phyloP scores from a whole-genome alignment of 2,329 filamentous ascomycete genomes.

The Macroventuria anomochaeta region DNA sequence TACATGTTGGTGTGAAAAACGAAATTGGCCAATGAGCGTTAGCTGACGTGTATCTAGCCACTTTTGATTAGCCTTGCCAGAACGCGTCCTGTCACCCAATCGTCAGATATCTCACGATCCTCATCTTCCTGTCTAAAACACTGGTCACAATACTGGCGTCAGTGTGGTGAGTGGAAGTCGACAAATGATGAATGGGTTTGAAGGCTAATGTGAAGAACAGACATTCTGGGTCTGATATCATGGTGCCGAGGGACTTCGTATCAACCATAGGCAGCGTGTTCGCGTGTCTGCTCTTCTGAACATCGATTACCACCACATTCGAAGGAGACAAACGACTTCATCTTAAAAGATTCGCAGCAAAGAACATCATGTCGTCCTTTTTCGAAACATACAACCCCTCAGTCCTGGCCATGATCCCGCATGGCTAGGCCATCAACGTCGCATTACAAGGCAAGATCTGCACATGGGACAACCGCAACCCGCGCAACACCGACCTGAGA shows the following conservation, averaged over 20 bases:
- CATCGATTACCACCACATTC: too few relatives aligned
- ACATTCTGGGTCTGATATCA: slow-evolving; percentile 12
- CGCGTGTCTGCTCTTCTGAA: too few relatives aligned
- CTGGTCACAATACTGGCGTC: background rate
- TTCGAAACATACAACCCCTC: slow-evolving; percentile 46
- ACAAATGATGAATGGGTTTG: background rate
- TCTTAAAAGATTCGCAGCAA: background rate
- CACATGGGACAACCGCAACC: slow-evolving; percentile 54
- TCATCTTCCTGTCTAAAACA: slow-evolving; percentile 3
- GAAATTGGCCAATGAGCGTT: too few relatives aligned
- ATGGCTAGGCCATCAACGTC: slow-evolving; percentile 48
- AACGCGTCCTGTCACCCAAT: slow-evolving; percentile 1
- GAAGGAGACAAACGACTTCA: too few relatives aligned
- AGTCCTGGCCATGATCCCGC: slow-evolving; percentile 52
- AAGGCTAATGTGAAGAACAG: background rate
- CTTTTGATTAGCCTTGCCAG: background rate
- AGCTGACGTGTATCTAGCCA: background rate
- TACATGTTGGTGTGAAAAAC: too few relatives aligned
- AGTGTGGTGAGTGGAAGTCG: background rate
- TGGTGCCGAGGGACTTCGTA: slow-evolving; percentile 19
- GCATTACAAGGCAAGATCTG: slow-evolving; percentile 46
- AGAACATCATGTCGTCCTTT: slow-evolving; percentile 5
- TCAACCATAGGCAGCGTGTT: background rate
- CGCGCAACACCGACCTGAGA: slow-evolving; percentile 47
- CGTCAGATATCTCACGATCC: slow-evolving; percentile 1